A percentile compares a stretch with the other conserved stretches of the same genome.
phyloP scores from a whole-genome alignment of 2,329 filamentous ascomycete species.

The Sodiomyces alkalinus region DNA sequence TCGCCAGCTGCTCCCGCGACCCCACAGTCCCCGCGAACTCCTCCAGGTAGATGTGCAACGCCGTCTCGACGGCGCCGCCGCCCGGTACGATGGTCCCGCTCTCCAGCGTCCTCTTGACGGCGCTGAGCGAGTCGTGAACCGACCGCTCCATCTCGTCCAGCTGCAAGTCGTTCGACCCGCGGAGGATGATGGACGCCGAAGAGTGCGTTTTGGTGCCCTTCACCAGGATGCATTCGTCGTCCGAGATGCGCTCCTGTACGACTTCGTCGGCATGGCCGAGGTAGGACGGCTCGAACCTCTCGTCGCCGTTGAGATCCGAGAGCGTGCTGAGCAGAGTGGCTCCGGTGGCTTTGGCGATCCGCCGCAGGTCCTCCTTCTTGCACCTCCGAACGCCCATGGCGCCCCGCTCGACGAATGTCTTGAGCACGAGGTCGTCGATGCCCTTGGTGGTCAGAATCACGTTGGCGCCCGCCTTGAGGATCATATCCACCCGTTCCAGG shows the following conservation, averaged over 20 bases:
- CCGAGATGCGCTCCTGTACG: constrained; percentile 94
- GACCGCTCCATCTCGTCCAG: constrained; percentile 99
- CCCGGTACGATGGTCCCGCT: constrained; percentile 94
- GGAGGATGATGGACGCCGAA: constrained; percentile 89
- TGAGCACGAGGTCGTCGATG: constrained; percentile 90
- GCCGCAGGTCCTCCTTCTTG: constrained; percentile 94
- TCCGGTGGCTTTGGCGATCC: constrained; percentile 91
- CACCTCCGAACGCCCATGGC: constrained; percentile 92
- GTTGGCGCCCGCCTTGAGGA: constrained; percentile 92
- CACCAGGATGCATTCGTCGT: constrained; percentile 94
- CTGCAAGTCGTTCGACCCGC: constrained; percentile 89
- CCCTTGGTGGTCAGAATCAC: constrained; percentile 96
- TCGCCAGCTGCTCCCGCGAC: constrained; percentile 92
- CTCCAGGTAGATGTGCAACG: constrained; percentile 95
- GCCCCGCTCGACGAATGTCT: constrained; percentile 85
- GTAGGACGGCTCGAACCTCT: constrained; percentile 84
- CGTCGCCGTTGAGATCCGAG: constrained; percentile 93
- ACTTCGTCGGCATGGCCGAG: constrained; percentile 91
- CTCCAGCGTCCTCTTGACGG: constrained; percentile 93
- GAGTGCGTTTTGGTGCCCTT: constrained; percentile 92
- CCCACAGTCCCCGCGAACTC: constrained; percentile 96
- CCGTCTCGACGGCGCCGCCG: constrained; percentile 95
- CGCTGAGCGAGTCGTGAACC: constrained; percentile 89
- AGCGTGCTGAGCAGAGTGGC: constrained; percentile 85
- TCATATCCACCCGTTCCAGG: constrained; percentile 89